A percentile compares a stretch with the other conserved stretches of the same genome.
phyloP scores from a whole-genome alignment of 805 yeast species.

The Yarrowia alimentaria region DNA sequence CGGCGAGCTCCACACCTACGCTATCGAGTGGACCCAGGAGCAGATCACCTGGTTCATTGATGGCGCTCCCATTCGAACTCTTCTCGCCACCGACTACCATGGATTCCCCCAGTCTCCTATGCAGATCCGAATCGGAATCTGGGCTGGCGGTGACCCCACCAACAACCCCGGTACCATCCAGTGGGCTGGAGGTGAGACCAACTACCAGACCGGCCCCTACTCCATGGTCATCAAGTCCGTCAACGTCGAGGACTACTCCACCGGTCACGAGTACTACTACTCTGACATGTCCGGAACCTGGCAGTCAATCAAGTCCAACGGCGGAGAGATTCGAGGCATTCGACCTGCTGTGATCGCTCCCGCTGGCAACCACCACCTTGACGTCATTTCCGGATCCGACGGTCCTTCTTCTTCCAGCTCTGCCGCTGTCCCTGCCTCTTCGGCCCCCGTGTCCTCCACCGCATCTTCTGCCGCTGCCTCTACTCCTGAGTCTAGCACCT shows the following conservation, averaged over 20 bases:
- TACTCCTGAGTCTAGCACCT: no score
- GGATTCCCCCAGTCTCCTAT: conserved; percentile 95
- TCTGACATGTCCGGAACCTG: conserved; percentile 44
- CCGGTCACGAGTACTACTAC: conserved; percentile 47
- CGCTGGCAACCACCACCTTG: conserved; percentile 2
- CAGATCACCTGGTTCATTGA: conserved; percentile 69
- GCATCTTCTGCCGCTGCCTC: no score
- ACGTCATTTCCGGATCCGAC: conserved; percentile 3
- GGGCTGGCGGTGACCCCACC: conserved; percentile 52
- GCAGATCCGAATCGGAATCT: conserved; percentile 57
- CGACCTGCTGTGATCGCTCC: conserved; percentile 19
- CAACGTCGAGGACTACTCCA: conserved; percentile 57
- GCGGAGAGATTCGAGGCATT: conserved; percentile 55
- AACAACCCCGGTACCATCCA: conserved; percentile 61
- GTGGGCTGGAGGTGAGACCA: conserved; percentile 71
- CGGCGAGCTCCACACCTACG: conserved; percentile 65
- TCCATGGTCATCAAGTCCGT: conserved; percentile 60
- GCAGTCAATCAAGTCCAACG: conserved; percentile 43
- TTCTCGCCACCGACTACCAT: conserved; percentile 51
- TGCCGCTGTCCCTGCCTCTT: no score
- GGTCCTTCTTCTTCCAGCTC: no score
- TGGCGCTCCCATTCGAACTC: conserved; percentile 64
- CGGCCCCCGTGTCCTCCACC: no score
- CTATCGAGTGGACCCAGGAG: conserved; percentile 79
- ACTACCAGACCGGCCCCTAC: conserved; percentile 49